These are phyloP conservation scores for Ganoderma sinense DNA, from an alignment of 1,284 basidiomycete species.

Conservation along the genomic window DNA sequence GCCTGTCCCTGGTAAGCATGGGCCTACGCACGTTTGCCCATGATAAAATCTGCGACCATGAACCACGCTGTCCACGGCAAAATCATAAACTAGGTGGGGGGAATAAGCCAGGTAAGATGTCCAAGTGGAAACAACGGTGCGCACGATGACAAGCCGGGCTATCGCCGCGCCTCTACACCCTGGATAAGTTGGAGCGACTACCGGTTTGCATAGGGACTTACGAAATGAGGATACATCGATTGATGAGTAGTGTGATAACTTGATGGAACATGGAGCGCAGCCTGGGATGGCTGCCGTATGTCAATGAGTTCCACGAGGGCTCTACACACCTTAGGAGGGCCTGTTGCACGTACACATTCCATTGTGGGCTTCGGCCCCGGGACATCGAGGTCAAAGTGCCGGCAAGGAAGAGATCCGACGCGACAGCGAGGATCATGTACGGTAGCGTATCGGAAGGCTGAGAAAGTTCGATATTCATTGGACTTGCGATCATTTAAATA, in stretches of 20 bases:
- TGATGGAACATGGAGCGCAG: conserved; percentile 20
- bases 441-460: conserved; percentile 28
- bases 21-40: conserved; percentile 24
- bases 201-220: neutral
- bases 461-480: neutral
- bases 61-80: conserved; percentile 32
- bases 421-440: conserved; percentile 29
- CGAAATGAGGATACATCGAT: conserved; percentile 31
- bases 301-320: neutral
- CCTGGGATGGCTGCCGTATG: neutral
- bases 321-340: neutral
- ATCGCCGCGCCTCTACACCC: conserved; percentile 20
- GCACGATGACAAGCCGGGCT: conserved; percentile 20
- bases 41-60: conserved; percentile 30
- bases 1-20: neutral
- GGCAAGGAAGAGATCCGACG: conserved; percentile 30
- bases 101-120: neutral
- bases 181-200: neutral
- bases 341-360: conserved; percentile 13
- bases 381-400: conserved; percentile 26
- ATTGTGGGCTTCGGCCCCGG: conserved; percentile 21
- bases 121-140: neutral
- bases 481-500: neutral
- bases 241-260: conserved; percentile 25
- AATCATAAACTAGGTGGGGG: conserved; percentile 18